A percentile compares a stretch with the other conserved stretches of the same genome.
Evolutionary conservation across 1,284 basidiomycete species (phyloP).

Genomic region (Psilocybe mexicana): DNA sequence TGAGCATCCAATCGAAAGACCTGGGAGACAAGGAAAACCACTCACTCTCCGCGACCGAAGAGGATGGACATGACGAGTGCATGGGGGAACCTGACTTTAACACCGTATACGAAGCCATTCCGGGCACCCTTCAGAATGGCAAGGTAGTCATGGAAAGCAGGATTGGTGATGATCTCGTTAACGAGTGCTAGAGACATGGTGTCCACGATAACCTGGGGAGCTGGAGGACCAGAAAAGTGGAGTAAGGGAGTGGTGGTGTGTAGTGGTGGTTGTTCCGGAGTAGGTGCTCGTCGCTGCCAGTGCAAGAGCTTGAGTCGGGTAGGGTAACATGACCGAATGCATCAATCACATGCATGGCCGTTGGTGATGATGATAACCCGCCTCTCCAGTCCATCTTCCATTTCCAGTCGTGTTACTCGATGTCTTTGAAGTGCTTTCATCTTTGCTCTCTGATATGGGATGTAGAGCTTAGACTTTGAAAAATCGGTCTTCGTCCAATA

Average conservation of each 20-base stretch:
- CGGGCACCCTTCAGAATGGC: constrained; percentile 93
- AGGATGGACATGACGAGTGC: constrained; percentile 98
- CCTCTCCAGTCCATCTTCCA: not conserved
- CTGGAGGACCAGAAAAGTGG: constrained; percentile 8
- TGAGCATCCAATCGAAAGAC: constrained; percentile 8
- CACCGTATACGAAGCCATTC: constrained; percentile 90
- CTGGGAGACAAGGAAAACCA: constrained; percentile 21
- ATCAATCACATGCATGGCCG: constrained; percentile 25
- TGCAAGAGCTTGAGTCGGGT: not conserved
- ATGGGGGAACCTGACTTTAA: constrained; percentile 98
- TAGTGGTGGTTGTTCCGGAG: constrained; percentile 13
- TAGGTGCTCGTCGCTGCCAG: constrained; percentile 9
- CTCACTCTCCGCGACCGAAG: constrained; percentile 87
- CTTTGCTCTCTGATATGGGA: too few relatives aligned
- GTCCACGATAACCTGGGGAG: constrained; percentile 8
- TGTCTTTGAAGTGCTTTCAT: not conserved
- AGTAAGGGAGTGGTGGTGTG: constrained; percentile 4
- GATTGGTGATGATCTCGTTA: constrained; percentile 56
- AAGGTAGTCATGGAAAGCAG: constrained; percentile 87
- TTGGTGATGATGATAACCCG: not conserved
- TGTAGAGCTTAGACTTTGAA: too few relatives aligned
- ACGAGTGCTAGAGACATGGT: constrained; percentile 36
- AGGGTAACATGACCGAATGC: constrained; percentile 4
- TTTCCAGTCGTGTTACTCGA: not conserved
- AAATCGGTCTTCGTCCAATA: too few relatives aligned